Conservation (phyloP, 2,329 filamentous ascomycete species). For the Botrytis galanthina region DNA sequence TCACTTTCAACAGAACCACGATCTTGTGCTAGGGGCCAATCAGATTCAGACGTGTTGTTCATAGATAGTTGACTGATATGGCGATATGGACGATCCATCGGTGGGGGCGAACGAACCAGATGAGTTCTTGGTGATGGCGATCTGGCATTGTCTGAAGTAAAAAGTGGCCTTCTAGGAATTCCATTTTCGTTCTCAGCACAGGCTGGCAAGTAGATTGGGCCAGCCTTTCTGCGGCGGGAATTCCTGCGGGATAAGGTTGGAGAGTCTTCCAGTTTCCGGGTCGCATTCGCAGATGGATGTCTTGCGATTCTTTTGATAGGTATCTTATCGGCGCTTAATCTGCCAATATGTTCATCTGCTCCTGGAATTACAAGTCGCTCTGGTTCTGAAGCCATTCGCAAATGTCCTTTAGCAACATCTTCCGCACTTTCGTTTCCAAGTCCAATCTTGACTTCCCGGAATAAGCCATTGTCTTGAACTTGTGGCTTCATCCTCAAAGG, state of each 20-base stretch:
- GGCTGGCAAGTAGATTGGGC: not conserved
- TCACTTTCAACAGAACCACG: not conserved
- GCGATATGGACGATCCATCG: slow-evolving; percentile 17
- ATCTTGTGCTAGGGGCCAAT: not conserved
- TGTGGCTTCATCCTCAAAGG: slow-evolving; percentile 12
- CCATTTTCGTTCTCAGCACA: not conserved
- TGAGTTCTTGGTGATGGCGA: not conserved
- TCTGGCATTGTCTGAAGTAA: not conserved
- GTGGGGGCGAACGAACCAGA: not conserved
- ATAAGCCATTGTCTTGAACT: not conserved
- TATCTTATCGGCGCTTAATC: not conserved
- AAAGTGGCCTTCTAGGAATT: not conserved
- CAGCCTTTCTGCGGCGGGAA: not conserved
- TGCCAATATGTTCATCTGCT: not conserved
- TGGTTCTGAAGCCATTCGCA: slow-evolving; percentile 1
- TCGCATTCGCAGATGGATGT: not conserved
- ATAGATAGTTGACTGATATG: slow-evolving; percentile 3
- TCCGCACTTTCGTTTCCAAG: not conserved
- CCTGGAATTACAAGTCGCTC: not conserved
- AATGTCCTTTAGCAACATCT: not conserved
- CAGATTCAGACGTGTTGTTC: not conserved
- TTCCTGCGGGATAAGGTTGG: not conserved
- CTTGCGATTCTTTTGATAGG: not conserved
- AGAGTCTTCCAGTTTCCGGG: not conserved
- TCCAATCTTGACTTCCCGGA: not conserved